These are phyloP conservation scores for Nyssa sinensis DNA, from an alignment of 148 eudicot species.

Conservation along the genomic window DNA sequence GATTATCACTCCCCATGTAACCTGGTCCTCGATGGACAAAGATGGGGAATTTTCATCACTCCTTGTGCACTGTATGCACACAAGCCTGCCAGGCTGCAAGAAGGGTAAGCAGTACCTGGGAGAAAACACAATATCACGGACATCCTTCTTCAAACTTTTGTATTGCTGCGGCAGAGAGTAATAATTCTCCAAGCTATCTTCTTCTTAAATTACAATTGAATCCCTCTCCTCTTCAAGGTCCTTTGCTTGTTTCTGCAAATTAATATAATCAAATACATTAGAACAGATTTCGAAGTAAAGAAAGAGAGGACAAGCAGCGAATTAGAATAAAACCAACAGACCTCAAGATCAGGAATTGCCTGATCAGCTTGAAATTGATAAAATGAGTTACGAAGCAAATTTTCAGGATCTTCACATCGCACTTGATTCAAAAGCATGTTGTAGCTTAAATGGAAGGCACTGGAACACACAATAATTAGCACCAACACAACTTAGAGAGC, in stretches of 20 bases:
- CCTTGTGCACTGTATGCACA: slow-evolving; percentile 57
- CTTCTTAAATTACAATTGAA: slow-evolving; percentile 85
- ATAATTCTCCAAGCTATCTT: slow-evolving; percentile 77
- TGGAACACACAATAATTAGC: slow-evolving; percentile 29
- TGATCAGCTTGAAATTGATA: slow-evolving; percentile 94
- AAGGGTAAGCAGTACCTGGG: slow-evolving; percentile 89
- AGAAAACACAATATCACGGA: slow-evolving; percentile 62
- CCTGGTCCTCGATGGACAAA: slow-evolving; percentile 63
- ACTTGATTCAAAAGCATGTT: slow-evolving; percentile 96
- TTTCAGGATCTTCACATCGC: slow-evolving; percentile 94
- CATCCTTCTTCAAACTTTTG: slow-evolving; percentile 69
- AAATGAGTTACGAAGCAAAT: slow-evolving; percentile 92
- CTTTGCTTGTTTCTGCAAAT: slow-evolving; percentile 75
- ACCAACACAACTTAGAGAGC: slow-evolving; percentile 10
- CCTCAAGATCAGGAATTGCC: slow-evolving; percentile 93
- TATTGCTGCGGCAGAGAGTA: slow-evolving; percentile 80
- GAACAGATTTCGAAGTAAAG: neutral
- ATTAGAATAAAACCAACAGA: slow-evolving; percentile 22
- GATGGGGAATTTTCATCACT: slow-evolving; percentile 45
- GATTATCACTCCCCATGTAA: slow-evolving; percentile 91
- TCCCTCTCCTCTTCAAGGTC: slow-evolving; percentile 71
- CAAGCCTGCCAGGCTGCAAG: slow-evolving; percentile 97
- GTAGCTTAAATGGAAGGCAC: slow-evolving; percentile 98
- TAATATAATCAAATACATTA: slow-evolving; percentile 13
- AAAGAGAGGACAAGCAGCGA: neutral